phyloP scores from a whole-genome alignment of 2,329 filamentous ascomycete genomes.

The Arthrobotrys sinensis region DNA sequence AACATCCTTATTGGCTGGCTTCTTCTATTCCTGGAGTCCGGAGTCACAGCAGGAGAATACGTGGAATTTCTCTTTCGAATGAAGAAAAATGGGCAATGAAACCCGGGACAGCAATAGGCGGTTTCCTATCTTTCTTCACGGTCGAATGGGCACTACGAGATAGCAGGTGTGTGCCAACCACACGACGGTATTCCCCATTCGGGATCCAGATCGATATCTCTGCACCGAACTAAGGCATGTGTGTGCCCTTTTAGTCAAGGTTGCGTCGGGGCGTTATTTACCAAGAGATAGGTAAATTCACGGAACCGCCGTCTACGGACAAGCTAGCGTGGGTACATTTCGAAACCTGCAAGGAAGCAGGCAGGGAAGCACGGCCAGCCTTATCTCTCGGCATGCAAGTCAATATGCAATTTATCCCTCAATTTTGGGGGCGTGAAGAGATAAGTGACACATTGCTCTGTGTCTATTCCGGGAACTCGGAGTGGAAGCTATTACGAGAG shows the following conservation, averaged over 20 bases:
- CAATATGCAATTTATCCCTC: conserved; percentile 40
- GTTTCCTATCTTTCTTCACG: conserved; percentile 25
- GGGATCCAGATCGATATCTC: conserved; percentile 18
- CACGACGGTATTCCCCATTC: conserved; percentile 47
- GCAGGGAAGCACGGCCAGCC: conserved; percentile 42
- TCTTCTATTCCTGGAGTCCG: conserved; percentile 26
- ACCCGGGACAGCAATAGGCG: conserved; percentile 18
- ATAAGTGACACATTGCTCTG: conserved; percentile 57
- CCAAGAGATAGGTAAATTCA: conserved; percentile 59
- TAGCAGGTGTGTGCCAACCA: conserved; percentile 36
- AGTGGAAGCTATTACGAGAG: conserved; percentile 61
- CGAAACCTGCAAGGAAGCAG: conserved; percentile 45
- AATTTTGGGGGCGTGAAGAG: conserved; percentile 35
- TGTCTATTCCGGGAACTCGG: conserved; percentile 52
- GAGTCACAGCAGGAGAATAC: conserved; percentile 28
- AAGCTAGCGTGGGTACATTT: conserved; percentile 41
- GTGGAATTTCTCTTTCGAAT: conserved; percentile 34
- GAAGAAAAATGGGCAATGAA: conserved; percentile 18
- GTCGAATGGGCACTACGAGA: conserved; percentile 41
- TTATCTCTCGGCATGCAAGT: conserved; percentile 54
- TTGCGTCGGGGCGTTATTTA: conserved; percentile 43
- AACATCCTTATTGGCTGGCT: conserved; percentile 39
- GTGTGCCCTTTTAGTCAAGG: conserved; percentile 14
- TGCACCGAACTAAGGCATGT: conserved; percentile 28
- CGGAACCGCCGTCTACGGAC: conserved; percentile 47